Evolutionary conservation across 2,329 filamentous ascomycete species (phyloP).

Genomic region (Botrytis medusae): DNA sequence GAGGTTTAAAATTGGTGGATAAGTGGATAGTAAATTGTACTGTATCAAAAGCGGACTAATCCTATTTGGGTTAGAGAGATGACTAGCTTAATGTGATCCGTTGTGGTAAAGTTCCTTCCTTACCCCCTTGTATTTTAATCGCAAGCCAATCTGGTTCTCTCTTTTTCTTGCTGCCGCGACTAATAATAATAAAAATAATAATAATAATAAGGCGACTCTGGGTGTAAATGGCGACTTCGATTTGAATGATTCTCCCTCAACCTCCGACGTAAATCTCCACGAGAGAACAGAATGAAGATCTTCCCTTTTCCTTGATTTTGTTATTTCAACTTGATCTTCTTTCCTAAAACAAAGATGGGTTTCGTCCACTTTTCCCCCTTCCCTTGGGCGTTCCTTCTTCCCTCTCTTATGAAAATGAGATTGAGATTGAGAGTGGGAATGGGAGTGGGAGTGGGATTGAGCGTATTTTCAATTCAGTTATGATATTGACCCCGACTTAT

Average conservation of each 20-base stretch:
- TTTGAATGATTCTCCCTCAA: neutral
- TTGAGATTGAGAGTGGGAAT: neutral
- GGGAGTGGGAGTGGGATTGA: neutral
- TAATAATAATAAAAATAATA: neutral
- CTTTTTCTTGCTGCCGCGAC: neutral
- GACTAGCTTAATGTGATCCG: slow-evolving; percentile 11
- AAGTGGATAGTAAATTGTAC: slow-evolving; percentile 9
- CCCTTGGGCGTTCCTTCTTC: neutral
- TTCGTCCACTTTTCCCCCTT: neutral
- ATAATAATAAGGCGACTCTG: neutral
- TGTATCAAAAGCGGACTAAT: slow-evolving; percentile 18
- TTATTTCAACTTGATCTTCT: neutral
- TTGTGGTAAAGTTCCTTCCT: slow-evolving; percentile 4
- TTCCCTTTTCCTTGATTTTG: neutral
- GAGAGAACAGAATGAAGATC: neutral
- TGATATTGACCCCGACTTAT: neutral
- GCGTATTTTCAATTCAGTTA: neutral
- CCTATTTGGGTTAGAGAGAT: slow-evolving; percentile 11
- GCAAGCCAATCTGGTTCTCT: neutral
- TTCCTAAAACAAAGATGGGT: neutral
- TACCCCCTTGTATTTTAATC: slow-evolving; percentile 7
- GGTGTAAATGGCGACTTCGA: neutral
- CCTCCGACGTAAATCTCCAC: neutral
- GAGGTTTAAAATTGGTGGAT: slow-evolving; percentile 18
- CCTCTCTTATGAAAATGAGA: neutral